Evolutionary conservation across 2,329 filamentous ascomycete genomes (phyloP).

Genomic region (Penicillium hesseltinei): DNA sequence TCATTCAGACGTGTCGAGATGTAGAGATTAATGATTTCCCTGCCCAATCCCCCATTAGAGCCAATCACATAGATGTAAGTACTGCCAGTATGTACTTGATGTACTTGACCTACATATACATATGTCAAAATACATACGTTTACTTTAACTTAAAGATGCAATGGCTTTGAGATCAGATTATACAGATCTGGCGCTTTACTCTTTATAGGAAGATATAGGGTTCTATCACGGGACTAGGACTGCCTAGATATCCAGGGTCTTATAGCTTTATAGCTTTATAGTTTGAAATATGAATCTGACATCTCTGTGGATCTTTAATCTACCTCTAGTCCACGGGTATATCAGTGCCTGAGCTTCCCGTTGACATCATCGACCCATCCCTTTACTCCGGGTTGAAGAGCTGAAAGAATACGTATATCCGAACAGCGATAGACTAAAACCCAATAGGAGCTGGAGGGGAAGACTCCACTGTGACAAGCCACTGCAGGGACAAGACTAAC

Average conservation of each 20-base stretch:
- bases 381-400: background rate
- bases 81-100: background rate
- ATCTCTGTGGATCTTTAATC: background rate
- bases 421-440: background rate
- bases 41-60: background rate
- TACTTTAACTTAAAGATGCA: background rate
- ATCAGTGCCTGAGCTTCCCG: background rate
- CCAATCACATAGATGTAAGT: background rate
- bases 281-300: background rate
- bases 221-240: background rate
- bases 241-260: background rate
- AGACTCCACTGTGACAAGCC: slow-evolving; percentile 8
- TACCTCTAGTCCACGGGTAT: background rate
- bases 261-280: background rate
- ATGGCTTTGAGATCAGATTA: background rate
- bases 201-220: background rate
- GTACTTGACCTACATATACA: background rate
- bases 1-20: slow-evolving; percentile 8
- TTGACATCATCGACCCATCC: slow-evolving; percentile 7
- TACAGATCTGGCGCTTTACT: background rate
- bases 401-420: background rate
- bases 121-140: background rate
- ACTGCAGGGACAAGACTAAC: background rate
- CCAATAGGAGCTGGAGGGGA: background rate
- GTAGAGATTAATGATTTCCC: slow-evolving; percentile 2